phyloP scores from a whole-genome alignment of 345 rosid genomes.

The Rubroshorea leprosula region DNA sequence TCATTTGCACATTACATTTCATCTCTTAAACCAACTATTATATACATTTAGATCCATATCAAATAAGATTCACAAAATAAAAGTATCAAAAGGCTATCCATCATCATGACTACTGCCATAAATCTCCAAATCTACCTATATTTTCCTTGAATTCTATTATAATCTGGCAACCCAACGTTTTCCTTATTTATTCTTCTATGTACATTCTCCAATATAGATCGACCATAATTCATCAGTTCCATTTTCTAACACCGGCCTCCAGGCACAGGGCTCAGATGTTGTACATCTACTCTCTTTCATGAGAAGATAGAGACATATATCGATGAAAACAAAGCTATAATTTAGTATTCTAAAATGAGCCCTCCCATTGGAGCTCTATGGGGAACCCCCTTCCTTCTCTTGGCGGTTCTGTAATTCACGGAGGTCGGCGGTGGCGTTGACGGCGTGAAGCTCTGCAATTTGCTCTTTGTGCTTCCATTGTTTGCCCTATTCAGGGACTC shows the following conservation, averaged over 20 bases:
- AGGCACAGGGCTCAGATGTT: slow-evolving; percentile 20
- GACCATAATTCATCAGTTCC: neutral
- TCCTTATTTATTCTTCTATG: neutral
- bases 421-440: slow-evolving; percentile 50
- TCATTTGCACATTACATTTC: slow-evolving; percentile 3
- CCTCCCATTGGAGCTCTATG: slow-evolving; percentile 67
- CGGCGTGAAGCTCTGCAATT: slow-evolving; percentile 39
- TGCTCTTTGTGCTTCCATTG: slow-evolving; percentile 21
- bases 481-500: slow-evolving; percentile 21
- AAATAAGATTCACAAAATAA: neutral
- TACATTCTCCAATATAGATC: neutral
- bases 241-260: slow-evolving; percentile 24
- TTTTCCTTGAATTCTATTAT: neutral
- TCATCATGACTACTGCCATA: neutral
- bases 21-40: neutral
- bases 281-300: neutral
- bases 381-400: slow-evolving; percentile 63
- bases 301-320: neutral
- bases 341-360: slow-evolving; percentile 39
- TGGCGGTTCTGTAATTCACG: slow-evolving; percentile 26
- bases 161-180: neutral
- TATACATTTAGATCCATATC: slow-evolving; percentile 6
- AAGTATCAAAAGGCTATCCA: neutral
- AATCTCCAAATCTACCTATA: slow-evolving; percentile 1
- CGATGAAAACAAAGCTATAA: neutral